Evolutionary conservation across 2,329 filamentous ascomycete genomes (phyloP), one percentile per base, ranked within the genome.

Genomic region (Pyricularia sp.): DNA sequence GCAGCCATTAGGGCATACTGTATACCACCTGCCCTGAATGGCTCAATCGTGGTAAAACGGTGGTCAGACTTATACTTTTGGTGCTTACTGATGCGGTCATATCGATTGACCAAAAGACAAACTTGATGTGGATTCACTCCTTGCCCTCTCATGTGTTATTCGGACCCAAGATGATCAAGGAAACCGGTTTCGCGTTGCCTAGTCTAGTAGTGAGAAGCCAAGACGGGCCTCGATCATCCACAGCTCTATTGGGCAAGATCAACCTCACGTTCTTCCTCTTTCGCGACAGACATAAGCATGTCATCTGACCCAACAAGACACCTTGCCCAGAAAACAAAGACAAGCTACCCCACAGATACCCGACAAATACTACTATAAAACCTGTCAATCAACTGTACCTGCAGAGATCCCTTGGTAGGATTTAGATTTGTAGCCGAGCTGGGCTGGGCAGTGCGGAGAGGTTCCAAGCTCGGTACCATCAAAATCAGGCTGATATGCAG

Each of bases 401-500:
- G 23, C 58, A 61, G 58, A 61, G 11, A 10, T 61, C 58, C 23
- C 58, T 28, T 61, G 58, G 23, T 26, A 23, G 58, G 23, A 61
- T 28, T 61, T 61, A 23, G 23, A 61, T 28, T 61, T 61, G 25
- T 61, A 28, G 11, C 58, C 23, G 14, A 61, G 12, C 23, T 61
- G n/a, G n/a, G 10, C 25, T 61, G 25, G 25, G 58, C 23, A 61
- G 23, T 61, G 23, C 23, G 58, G 58, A 61, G 58, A 14, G 12
- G 58, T 61, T 28, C 7, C 23, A 28, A 61, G 25, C 20, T 61
- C 25, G 58, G 58, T 61, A 28, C 23, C 25, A 59, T 25, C 26
- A 67, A 42, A 42, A 50, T 67, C 66, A 67, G 66, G 25, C 66
- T 67, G 68, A 68, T 68, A 31, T 68, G 58, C 31, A 68, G 28